Evolutionary conservation across 768 basidiomycete genomes (phyloP), one percentile per base, ranked within the genome.

Genomic region (Multifurca ochricompacta): DNA sequence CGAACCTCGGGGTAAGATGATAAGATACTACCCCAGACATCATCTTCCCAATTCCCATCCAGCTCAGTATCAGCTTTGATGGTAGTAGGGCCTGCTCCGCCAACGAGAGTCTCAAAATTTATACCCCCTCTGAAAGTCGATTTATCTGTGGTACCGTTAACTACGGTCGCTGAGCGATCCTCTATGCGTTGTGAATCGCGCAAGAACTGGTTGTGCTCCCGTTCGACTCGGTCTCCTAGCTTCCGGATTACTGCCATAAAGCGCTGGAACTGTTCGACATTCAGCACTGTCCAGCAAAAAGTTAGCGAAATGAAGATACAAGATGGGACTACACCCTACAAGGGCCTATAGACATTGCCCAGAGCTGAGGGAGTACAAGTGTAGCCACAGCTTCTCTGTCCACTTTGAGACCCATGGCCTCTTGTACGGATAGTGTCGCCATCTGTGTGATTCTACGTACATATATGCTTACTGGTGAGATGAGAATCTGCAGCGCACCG

Each of bases 281-380:
- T 91, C n/a, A 91, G 64, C 32, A 91, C 87, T 88, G 59, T 28
- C 39, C 50, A 39, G 18, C 21, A 16, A 4, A 35, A n/a, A n/a
- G 32, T 56, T 27, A 19, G 16, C 19, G n/a, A 36, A 41, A 28
- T 11, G 36, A 8, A 14, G 28, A 54, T 27, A 47, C 56, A 43
- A 59, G 53, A 58, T 37, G 50, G 45, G 43, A 35, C 1, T 4
- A 32, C 35, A 53, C 19, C 41, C 25, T 51, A 91, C 91, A 67
- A 51, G 94, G 94, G 23, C 92, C 94, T 73, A 98, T 95, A 3
- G 89, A 93, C 93, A 99, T 97, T 3, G 86, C 75, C 96, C 96
- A 99, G 7, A 71, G 62, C 56, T 83, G 81, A 7, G 81, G 81
- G 5, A 83, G 67, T 3, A 83, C 79, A 14, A 81, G 65, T 0